Base-by-base conservation (phyloP, 1,284 basidiomycete species). In the Cerrena zonata region DNA sequence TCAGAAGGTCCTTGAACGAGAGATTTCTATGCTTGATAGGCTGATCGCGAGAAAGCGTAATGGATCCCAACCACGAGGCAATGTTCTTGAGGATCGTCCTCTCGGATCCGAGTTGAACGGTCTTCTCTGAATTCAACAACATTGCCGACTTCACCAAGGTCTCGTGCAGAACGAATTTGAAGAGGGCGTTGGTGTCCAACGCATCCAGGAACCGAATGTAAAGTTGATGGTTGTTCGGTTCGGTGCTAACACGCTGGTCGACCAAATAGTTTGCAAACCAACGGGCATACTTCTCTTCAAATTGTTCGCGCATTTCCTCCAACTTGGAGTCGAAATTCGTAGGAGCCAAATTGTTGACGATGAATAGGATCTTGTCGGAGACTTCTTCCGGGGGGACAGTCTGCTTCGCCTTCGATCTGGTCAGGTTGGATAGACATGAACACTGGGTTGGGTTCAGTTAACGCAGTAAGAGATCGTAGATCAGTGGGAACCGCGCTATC, bases 181-280 rank as follows among this genome's bases (percentile, higher is more conserved):
- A 78, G 26, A 97, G 71, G 37, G 64, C 61, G 49, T 83, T 75
- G 44, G 80, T 76, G 57, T 86, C 79, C 58, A 99, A 70, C 1
- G 86, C 83, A 52, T 97, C 91, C 51, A 99, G 73, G 66, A 99
- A 91, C 54, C 93, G 87, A 56, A 96, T 83, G 68, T 99, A 99
- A 26, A 99, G 82, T 42, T 84, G 81, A 61, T 99, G 96, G 63
- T 99, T 97, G 75, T 99, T 99, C 46, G 92, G 93, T 70, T 99
- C 96, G 53, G 91, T 89, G 69, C 87, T 90, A 68, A 99, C 86
- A 45, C 96, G 91, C 64, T 98, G 91, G 60, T 95, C 90, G 23
- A 99, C 93, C 41, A 99, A 80, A 69, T 99, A 99, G 65, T 94
- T 88, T 38, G 96, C 94, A 65, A 99, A 96, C 96, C 96, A 99